These are phyloP conservation scores for Vanilla planifolia DNA, from an alignment of 106 monocot species.

Conservation along the genomic window DNA sequence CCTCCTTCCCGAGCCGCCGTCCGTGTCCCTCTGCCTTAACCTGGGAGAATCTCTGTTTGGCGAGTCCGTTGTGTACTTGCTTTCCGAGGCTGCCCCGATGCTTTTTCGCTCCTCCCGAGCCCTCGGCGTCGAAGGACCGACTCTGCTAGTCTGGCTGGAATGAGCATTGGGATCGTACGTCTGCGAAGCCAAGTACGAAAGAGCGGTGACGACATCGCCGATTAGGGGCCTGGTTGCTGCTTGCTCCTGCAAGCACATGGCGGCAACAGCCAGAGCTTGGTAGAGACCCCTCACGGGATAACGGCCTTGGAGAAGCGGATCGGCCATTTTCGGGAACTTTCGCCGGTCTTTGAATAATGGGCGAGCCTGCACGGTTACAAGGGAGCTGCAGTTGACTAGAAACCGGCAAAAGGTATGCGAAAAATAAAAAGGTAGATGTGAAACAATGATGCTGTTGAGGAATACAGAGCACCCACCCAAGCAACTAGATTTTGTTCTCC, in stretches of 20 bases:
- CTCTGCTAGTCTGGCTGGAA: conserved; percentile 14
- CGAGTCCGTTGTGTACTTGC: conserved; percentile 21
- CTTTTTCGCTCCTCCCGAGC: conserved; percentile 24
- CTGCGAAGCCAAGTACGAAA: conserved; percentile 64
- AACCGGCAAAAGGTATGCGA: background rate
- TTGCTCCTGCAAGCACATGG: conserved; percentile 80
- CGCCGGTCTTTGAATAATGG: conserved; percentile 66
- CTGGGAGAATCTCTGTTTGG: conserved; percentile 40
- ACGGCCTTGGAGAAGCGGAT: conserved; percentile 52
- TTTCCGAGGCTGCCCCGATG: conserved; percentile 14
- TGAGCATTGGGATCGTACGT: conserved; percentile 52
- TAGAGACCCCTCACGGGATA: conserved; percentile 67
- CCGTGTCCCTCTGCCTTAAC: conserved; percentile 19
- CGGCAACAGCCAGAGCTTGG: conserved; percentile 73
- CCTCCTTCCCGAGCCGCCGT: conserved; percentile 30
- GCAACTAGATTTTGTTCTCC: conserved; percentile 28
- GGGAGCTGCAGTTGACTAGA: background rate
- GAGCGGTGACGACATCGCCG: conserved; percentile 68
- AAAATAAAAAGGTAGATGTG: background rate
- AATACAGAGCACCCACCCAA: conserved; percentile 13
- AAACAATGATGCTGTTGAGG: too few species aligned
- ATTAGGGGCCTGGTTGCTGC: conserved; percentile 63
- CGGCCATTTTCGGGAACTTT: conserved; percentile 71
- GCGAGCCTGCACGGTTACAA: conserved; percentile 36
- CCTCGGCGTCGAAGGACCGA: conserved; percentile 30